phyloP scores from a whole-genome alignment of 768 basidiomycete species.

The Calocybe cyanea region DNA sequence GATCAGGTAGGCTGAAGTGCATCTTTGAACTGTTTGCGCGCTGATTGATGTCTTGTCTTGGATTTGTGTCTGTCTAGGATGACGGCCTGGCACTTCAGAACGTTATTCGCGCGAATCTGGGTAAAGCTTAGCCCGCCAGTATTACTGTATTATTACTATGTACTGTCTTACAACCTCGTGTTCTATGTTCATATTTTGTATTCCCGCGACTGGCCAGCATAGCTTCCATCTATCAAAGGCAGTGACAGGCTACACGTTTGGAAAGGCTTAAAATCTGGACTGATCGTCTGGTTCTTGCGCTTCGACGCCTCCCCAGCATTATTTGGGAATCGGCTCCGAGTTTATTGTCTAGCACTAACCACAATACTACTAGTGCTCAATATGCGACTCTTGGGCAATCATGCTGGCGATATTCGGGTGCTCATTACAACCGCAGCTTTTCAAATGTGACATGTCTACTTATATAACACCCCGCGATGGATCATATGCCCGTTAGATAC shows the following conservation, averaged over 20 bases:
- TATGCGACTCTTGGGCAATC: no score
- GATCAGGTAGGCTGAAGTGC: slow-evolving; percentile 38
- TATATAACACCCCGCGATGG: neutral
- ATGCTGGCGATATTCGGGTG: neutral
- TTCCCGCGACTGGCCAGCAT: neutral
- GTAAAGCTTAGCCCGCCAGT: slow-evolving; percentile 1
- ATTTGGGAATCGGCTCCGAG: no score
- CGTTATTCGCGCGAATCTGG: slow-evolving; percentile 31
- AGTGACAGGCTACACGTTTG: neutral
- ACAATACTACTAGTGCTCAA: no score
- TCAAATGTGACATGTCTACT: neutral
- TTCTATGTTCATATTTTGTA: neutral
- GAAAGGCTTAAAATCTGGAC: no score
- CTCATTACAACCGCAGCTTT: neutral
- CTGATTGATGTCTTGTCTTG: neutral
- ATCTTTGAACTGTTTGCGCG: neutral
- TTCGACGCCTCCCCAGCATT: no score
- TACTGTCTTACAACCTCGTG: no score
- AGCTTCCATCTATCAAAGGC: neutral
- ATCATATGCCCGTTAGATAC: slow-evolving; percentile 1
- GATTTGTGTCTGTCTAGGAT: slow-evolving; percentile 20
- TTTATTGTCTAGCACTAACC: no score
- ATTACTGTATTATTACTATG: neutral
- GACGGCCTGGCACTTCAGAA: slow-evolving; percentile 37
- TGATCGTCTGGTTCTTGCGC: no score